Evolutionary conservation across 768 basidiomycete species (phyloP), one percentile per base, ranked within the genome.

Genomic region (Suillus alpinus): DNA sequence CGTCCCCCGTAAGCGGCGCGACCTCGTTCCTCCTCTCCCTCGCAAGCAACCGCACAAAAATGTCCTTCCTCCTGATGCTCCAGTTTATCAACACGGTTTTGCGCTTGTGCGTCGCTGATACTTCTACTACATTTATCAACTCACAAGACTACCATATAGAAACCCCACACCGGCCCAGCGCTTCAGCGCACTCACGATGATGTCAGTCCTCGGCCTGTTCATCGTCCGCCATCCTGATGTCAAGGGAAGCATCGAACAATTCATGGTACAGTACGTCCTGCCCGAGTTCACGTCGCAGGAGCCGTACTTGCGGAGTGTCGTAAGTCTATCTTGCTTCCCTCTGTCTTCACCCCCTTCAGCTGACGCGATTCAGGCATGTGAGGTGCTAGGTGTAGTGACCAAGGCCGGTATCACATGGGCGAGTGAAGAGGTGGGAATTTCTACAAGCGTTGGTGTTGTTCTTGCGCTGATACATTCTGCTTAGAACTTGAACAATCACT

Each of bases 181-280:
- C 50, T 95, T 90, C 67, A 94, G 93, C 50, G 94, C 91, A 2
- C 78, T 96, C 41, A 91, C 91, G 67, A 92, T 95, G 83, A 86
- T 86, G 12, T 82, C 87, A 32, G 86, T 86, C 0, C 81, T 95
- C 4, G 87, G 86, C 0, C 84, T 85, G 0, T 87, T 89, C 77
- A 89, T 94, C 66, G 89, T 93, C 86, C 85, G 85, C 57, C 91
- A 94, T 69, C 91, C 92, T 6, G 86, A 90, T 37, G 88, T 94
- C 62, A 87, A 85, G 67, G 77, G 76, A 57, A 85, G 81, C 63
- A 88, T 95, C 83, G 91, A 94, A 71, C 79, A 83, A 29, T 93
- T 95, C 72, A 76, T 93, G 66, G 60, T 88, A 39, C 83, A 83
- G 65, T 85, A 89, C 63, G 88, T 95, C 40, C 80, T 88, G 53